A percentile compares a stretch with the other conserved stretches of the same genome.
phyloP scores from a whole-genome alignment of 2,329 filamentous ascomycete species.

The Intubia oerlemansii region DNA sequence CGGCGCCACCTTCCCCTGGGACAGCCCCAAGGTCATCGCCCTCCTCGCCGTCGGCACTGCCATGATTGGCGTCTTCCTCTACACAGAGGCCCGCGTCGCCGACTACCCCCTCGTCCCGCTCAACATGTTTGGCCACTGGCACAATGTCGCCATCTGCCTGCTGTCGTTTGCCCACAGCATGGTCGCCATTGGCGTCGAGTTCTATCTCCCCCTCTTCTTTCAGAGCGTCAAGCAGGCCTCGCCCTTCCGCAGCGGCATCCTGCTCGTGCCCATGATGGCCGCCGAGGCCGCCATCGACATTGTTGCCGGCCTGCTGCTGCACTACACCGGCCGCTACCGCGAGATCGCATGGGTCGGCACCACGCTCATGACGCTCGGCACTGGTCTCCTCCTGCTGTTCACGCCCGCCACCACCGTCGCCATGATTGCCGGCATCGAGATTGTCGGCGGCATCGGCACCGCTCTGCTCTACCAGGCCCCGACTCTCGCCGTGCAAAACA shows the following conservation, averaged over 20 bases:
- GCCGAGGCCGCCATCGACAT: conserved; percentile 22
- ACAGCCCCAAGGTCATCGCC: conserved; percentile 33
- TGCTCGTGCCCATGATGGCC: conserved; percentile 31
- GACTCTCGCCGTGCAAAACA: conserved; percentile 36
- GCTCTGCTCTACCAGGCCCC: conserved; percentile 37
- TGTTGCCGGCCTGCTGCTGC: conserved; percentile 21
- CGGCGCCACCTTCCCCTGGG: conserved; percentile 32
- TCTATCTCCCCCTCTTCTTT: conserved; percentile 25
- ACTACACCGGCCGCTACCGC: conserved; percentile 31
- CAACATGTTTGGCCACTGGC: conserved; percentile 18
- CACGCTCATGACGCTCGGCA: conserved; percentile 30
- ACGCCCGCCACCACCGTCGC: conserved; percentile 20
- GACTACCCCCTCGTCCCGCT: conserved; percentile 22
- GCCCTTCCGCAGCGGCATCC: conserved; percentile 24
- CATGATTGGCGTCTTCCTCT: conserved; percentile 18
- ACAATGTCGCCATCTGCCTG: conserved; percentile 26
- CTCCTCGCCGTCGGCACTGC: conserved; percentile 17
- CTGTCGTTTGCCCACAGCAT: conserved; percentile 27
- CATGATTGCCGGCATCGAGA: conserved; percentile 25
- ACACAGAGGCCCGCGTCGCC: conserved; percentile 24
- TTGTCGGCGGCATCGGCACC: conserved; percentile 34
- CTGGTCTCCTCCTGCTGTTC: conserved; percentile 29
- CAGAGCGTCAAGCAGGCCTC: conserved; percentile 25
- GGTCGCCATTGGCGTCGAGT: conserved; percentile 27
- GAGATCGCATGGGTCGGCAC: conserved; percentile 27